Evolutionary conservation across 257 asterid genomes (phyloP).

Genomic region (Capsicum rhomboideum): DNA sequence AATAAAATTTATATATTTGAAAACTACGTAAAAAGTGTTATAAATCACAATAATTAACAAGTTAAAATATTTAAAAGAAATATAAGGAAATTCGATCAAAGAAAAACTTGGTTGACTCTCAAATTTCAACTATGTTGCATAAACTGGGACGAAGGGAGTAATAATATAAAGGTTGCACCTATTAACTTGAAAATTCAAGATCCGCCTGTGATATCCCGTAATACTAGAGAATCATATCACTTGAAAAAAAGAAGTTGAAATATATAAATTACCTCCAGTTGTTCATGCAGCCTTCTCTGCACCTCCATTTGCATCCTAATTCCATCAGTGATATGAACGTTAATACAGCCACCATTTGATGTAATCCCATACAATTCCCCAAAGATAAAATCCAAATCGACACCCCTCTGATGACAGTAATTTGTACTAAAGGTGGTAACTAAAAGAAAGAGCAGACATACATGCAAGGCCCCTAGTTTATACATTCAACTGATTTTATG

Average conservation of each 20-base stretch:
- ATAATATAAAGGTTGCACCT: background rate
- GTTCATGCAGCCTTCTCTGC: slow-evolving; percentile 93
- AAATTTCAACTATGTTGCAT: too few species aligned
- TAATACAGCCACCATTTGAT: slow-evolving; percentile 29
- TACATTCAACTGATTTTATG: background rate
- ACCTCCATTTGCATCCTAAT: slow-evolving; percentile 99
- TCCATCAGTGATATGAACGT: slow-evolving; percentile 38
- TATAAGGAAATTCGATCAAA: too few species aligned
- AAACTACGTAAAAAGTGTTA: too few species aligned
- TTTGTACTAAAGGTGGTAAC: background rate
- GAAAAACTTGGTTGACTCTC: too few species aligned
- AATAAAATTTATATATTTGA: too few species aligned
- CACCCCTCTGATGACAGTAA: background rate
- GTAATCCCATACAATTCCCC: slow-evolving; percentile 11
- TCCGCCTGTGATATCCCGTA: background rate
- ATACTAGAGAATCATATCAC: background rate
- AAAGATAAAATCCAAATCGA: background rate
- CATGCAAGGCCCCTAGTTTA: background rate
- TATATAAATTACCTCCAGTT: slow-evolving; percentile 58
- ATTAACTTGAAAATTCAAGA: background rate
- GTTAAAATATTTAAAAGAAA: too few species aligned
- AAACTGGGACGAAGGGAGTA: background rate
- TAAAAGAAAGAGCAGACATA: background rate
- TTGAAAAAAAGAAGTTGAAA: background rate
- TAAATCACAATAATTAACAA: too few species aligned